Percentiles rank a stretch among this genome's conserved stretches.
These are phyloP conservation scores for Saccharomycopsis hybrid DNA, from an alignment of 1,139 yeast species.

Conservation along the genomic window DNA sequence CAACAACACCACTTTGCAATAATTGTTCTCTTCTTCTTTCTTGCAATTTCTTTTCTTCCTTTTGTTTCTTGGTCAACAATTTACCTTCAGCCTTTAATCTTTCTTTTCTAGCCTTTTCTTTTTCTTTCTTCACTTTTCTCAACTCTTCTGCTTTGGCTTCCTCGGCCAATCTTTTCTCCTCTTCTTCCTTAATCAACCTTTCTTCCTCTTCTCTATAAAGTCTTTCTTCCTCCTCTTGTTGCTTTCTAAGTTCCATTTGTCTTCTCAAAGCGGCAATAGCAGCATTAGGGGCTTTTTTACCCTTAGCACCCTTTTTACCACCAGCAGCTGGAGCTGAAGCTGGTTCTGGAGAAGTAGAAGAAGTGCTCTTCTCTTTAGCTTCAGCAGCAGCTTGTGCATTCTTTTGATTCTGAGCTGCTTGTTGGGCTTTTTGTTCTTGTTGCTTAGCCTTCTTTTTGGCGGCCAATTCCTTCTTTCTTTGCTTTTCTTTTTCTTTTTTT, in stretches of 20 bases:
- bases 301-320: constrained; percentile 43
- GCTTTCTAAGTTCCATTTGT: constrained; percentile 83
- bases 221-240: constrained; percentile 67
- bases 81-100: constrained; percentile 92
- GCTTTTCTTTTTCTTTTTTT: constrained; percentile 96
- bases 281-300: constrained; percentile 67
- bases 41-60: constrained; percentile 79
- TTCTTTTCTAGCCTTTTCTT: constrained; percentile 71
- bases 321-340: constrained; percentile 31
- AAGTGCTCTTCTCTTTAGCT: constrained; percentile 31
- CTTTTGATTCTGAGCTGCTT: constrained; percentile 39
- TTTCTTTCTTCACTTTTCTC: constrained; percentile 73
- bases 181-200: constrained; percentile 55
- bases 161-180: constrained; percentile 40
- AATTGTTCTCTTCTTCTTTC: constrained; percentile 89
- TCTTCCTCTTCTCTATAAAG: constrained; percentile 51
- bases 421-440: constrained; percentile 61
- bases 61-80: constrained; percentile 83
- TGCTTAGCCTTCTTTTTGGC: constrained; percentile 75
- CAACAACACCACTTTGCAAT: constrained; percentile 68
- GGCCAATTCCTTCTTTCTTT: constrained; percentile 85
- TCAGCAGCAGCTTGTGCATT: constrained; percentile 40
- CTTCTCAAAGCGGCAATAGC: constrained; percentile 76
- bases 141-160: constrained; percentile 61
- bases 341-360: constrained; percentile 32